Conservation (phyloP, 805 yeast genomes). For the Barnettozyma salicaria region DNA sequence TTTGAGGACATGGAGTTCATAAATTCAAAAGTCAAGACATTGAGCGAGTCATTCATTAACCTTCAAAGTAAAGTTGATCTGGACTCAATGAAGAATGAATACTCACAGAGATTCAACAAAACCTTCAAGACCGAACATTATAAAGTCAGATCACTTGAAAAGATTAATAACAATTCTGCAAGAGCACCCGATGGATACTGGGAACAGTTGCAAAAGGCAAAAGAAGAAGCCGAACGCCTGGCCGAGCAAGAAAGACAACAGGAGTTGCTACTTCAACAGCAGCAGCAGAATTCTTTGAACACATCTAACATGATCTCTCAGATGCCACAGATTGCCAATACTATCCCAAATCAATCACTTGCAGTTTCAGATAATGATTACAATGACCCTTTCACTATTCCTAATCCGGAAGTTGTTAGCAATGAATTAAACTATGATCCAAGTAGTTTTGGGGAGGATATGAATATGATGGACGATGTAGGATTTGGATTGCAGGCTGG, state of each 20-base stretch:
- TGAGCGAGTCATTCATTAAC: conserved; percentile 12
- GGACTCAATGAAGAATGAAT: conserved; percentile 6
- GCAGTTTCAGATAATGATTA: conserved; percentile 3
- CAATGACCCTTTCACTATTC: conserved; percentile 5
- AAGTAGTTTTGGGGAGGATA: conserved; percentile 15
- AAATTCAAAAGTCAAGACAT: conserved; percentile 6
- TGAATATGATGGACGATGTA: conserved; percentile 30
- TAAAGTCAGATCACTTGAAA: conserved; percentile 12
- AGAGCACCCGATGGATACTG: conserved; percentile 25
- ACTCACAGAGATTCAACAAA: conserved; percentile 7
- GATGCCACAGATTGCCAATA: conserved; percentile 1
- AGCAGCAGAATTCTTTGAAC: conserved; percentile 9
- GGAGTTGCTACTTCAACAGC: conserved; percentile 4
- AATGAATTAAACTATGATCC: conserved; percentile 11
- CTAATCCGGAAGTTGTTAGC: background rate
- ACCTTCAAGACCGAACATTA: conserved; percentile 5
- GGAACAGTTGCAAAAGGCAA: conserved; percentile 18
- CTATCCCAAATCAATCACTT: background rate
- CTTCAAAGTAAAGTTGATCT: conserved; percentile 2
- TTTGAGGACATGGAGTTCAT: conserved; percentile 6
- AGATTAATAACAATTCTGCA: conserved; percentile 13
- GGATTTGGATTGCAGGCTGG: conserved; percentile 27
- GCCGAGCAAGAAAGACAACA: conserved; percentile 9
- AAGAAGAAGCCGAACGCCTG: conserved; percentile 11
- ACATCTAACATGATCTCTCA: conserved; percentile 4